A percentile compares a stretch with the other conserved stretches of the same genome.
phyloP scores from a whole-genome alignment of 371 early-diverging fungal genomes.

The Amoeboaphelidium protococcarum region DNA sequence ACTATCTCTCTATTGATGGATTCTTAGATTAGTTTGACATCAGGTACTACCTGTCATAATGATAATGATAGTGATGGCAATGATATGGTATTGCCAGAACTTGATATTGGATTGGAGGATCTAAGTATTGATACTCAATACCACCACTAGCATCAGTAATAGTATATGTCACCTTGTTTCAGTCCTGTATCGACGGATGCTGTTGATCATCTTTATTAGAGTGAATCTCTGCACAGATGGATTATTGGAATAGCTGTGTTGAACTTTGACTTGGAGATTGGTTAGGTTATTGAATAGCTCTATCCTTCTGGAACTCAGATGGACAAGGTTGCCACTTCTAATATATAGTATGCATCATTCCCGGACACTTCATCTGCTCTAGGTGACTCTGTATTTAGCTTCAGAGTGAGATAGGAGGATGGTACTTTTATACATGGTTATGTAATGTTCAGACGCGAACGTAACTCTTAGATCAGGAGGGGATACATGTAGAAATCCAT shows the following conservation, averaged over 20 bases:
- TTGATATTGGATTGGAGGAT: too few relatives aligned
- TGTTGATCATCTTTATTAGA: too few relatives aligned
- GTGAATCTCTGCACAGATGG: too few relatives aligned
- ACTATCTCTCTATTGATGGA: too few relatives aligned
- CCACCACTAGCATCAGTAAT: too few relatives aligned
- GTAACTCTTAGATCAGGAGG: conserved; percentile 48
- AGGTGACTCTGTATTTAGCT: conserved; percentile 71
- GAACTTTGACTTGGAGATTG: conserved; percentile 79
- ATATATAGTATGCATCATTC: conserved; percentile 77
- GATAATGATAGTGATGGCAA: too few relatives aligned
- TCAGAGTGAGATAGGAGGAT: conserved; percentile 26
- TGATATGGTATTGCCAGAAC: too few relatives aligned
- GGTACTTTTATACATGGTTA: conserved; percentile 64
- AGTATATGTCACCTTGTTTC: too few relatives aligned
- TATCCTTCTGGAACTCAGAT: conserved; percentile 50
- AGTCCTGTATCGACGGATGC: too few relatives aligned
- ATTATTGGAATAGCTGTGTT: conserved; percentile 16
- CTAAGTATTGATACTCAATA: too few relatives aligned
- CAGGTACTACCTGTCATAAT: too few relatives aligned
- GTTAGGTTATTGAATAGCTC: conserved; percentile 47
- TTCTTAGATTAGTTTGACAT: too few relatives aligned
- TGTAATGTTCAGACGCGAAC: conserved; percentile 78
- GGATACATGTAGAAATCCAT: conserved; percentile 63
- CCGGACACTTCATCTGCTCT: conserved; percentile 70
- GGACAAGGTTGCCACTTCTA: conserved; percentile 39